Conservation (phyloP, 331 rosid genomes). For the Quercus phellos region DNA sequence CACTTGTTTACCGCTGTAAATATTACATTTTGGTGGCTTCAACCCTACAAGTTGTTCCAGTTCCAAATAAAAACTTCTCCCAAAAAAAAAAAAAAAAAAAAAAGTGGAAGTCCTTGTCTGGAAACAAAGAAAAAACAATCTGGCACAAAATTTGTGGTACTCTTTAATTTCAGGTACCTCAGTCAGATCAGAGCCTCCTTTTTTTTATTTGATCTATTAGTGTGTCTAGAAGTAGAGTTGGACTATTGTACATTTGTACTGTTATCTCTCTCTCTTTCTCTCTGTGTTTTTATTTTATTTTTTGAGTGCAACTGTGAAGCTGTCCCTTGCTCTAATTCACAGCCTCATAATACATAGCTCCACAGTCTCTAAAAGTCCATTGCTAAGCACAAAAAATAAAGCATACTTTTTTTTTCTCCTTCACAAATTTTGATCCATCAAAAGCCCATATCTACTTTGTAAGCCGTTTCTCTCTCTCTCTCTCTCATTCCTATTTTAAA, state of each 20-base stretch:
- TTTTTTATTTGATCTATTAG: too few relatives aligned
- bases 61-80: too few relatives aligned
- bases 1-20: too few relatives aligned
- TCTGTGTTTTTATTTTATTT: too few relatives aligned
- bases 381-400: not conserved
- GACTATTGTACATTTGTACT: too few relatives aligned
- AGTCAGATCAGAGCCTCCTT: not conserved
- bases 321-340: not conserved
- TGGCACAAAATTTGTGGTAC: not conserved
- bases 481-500: not conserved
- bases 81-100: too few relatives aligned
- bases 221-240: too few relatives aligned
- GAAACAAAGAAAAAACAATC: not conserved
- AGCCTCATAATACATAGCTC: not conserved
- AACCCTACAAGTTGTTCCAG: too few relatives aligned
- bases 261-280: too few relatives aligned
- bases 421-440: not conserved
- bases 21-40: too few relatives aligned
- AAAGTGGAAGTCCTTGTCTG: not conserved
- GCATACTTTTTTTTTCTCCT: not conserved
- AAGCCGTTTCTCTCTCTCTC: not conserved
- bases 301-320: not conserved
- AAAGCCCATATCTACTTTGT: not conserved
- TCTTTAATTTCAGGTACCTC: not conserved
- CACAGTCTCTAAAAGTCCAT: too few relatives aligned